Base-by-base conservation (phyloP, 2,329 filamentous ascomycete genomes). In the Ophiosphaerella narmari region DNA sequence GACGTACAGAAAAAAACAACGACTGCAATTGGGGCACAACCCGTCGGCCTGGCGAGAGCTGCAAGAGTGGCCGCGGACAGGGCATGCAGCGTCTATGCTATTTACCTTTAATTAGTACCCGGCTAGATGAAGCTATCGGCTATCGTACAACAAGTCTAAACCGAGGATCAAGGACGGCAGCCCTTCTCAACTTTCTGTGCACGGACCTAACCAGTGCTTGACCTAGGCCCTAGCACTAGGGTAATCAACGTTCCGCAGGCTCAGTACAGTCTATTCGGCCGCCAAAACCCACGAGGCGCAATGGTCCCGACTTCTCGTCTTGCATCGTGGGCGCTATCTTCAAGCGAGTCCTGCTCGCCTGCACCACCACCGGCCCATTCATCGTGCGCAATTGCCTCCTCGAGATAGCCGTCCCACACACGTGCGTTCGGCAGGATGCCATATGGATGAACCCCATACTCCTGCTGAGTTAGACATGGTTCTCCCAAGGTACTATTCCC, bases 241-340 rank as follows among this genome's bases (percentile, higher is more conserved):
- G 12, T 18, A 14, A 34, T 32, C 37, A 33, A 21, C 36, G 11
- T n/a, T 43, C 44, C 33, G 13, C 31, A 33, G 34, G 31, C 12
- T 75, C 68, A 79, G 60, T 79, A 79, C 50, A 79, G 51, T 46
- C 57, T 74, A 55, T 78, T 70, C 11, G 75, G 76, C 57, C 70
- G 73, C 77, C 77, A 79, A 60, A 78, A 78, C 5, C 71, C 65
- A 8, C 54, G 41, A 9, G 60, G 7, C 26, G 26, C 61, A 41
- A 72, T 60, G 2, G 60, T 50, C 8, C 42, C 45, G 40, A 34
- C 54, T 18, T 50, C 49, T 33, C 24, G 44, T 40, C 38, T 34
- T 6, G 38, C 7, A 14, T 42, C 24, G 7, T 53, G 43, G 11
- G 52, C 48, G 7, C 39, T 47, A 11, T 39, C 33, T 49, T 6